These are phyloP conservation scores for Intubia oerlemansii DNA, from an alignment of 2,329 filamentous ascomycete species.

Conservation along the genomic window DNA sequence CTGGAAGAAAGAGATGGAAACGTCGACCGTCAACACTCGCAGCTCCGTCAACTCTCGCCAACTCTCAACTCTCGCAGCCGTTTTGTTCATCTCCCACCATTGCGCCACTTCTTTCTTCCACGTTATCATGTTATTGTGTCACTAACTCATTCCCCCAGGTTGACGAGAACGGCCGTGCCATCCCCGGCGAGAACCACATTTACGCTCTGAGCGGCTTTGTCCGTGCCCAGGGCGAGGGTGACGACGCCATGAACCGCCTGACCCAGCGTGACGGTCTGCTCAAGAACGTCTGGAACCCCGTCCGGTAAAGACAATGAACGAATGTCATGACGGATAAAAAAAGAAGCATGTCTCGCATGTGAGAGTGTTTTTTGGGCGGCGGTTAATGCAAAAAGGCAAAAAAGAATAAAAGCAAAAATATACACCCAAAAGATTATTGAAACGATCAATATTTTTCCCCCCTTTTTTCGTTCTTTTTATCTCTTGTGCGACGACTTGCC, in stretches of 20 bases:
- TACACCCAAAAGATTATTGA: background rate
- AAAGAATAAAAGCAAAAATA: no score
- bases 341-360: background rate
- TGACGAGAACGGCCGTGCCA: slow-evolving; percentile 89
- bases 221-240: slow-evolving; percentile 91
- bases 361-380: background rate
- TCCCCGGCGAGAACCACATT: slow-evolving; percentile 88
- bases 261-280: slow-evolving; percentile 89
- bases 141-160: no score
- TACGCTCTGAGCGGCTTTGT: slow-evolving; percentile 97
- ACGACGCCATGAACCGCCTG: slow-evolving; percentile 90
- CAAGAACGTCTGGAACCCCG: slow-evolving; percentile 87
- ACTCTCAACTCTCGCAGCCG: no score
- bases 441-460: background rate
- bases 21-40: no score
- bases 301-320: slow-evolving; percentile 28
- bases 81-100: no score
- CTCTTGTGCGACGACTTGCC: background rate
- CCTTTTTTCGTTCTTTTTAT: background rate
- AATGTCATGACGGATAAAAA: background rate
- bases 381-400: no score
- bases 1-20: no score
- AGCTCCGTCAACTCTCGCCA: no score
- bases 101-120: no score
- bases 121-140: no score